Base-by-base conservation (phyloP, 805 yeast genomes). In the Metschnikowia cerradonensis region DNA sequence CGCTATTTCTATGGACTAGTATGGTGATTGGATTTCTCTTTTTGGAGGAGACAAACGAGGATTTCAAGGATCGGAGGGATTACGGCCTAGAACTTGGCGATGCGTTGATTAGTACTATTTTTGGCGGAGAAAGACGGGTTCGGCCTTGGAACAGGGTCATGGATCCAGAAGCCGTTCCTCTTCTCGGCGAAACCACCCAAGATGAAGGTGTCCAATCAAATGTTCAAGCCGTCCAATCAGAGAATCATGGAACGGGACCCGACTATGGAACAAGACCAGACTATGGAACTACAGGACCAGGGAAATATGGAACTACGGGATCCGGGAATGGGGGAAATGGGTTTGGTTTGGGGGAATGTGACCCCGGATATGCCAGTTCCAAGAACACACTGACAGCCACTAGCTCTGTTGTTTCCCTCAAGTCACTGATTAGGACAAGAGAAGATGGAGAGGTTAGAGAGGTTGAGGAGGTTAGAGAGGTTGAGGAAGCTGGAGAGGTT, bases 41-140 rank as follows among this genome's bases (percentile, higher is more conserved):
- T 53, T 62, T 81, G 38, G 82, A 79, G 53, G 85, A 81, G 59
- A 79, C 84, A 3, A 81, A 78, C 55, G 73, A 68, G 14, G 59
- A 62, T 19, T 61, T 65, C 37, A 71, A 67, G 51, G 53, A 64
- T 45, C 64, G 70, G 45, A 68, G 67, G 48, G 84, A 81, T 59
- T 52, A 60, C 35, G 81, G 82, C 4, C 57, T 79, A 4, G 76
- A 69, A 23, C 22, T 71, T 11, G 83, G 83, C 31, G 81, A 78
- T 53, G 48, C 50, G 33, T 44, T 69, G 46, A 31, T 46, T 31
- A 47, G 51, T 14, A 20, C 41, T 10, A 7, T 48, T 11, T 20
- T 65, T 15, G 71, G 71, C 13, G 50, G 57, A 17, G 41, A 50
- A 10, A 50, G 52, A 8, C 60, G 60, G 2, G 37, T 37, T 5